phyloP scores from a whole-genome alignment of 164 flowering plant genomes.

The Taxillus chinensis region DNA sequence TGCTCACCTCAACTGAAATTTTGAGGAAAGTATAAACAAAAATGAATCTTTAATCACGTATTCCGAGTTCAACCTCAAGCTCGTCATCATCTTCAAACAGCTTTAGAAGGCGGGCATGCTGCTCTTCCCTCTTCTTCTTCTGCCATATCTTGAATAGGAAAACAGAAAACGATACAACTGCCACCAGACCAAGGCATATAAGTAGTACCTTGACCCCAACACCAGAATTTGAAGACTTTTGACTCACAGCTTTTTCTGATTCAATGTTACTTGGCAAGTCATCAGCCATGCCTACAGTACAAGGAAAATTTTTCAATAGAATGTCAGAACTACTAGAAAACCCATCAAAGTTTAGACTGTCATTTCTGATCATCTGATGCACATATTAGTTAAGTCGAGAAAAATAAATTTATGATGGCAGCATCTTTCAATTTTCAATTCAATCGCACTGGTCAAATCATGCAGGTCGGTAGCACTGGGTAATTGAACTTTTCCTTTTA shows the following conservation, averaged over 20 bases:
- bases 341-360: too few relatives aligned
- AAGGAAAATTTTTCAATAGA: background rate
- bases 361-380: too few relatives aligned
- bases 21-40: background rate
- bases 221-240: background rate
- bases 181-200: conserved; percentile 14
- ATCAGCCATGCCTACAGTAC: conserved; percentile 14
- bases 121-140: conserved; percentile 34
- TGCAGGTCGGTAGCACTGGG: too few relatives aligned
- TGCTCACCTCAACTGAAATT: background rate
- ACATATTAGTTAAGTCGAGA: too few relatives aligned
- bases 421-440: too few relatives aligned
- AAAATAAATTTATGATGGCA: too few relatives aligned
- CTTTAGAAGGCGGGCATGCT: conserved; percentile 32
- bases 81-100: conserved; percentile 40
- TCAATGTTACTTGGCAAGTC: conserved; percentile 8
- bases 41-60: conserved; percentile 20
- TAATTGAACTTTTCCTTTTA: too few relatives aligned
- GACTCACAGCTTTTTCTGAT: conserved; percentile 6
- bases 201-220: conserved; percentile 11
- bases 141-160: conserved; percentile 28
- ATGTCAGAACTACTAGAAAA: too few relatives aligned
- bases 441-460: too few relatives aligned
- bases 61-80: conserved; percentile 37
- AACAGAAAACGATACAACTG: conserved; percentile 13